Conservation (phyloP, 2,329 filamentous ascomycete species). For the Aureobasidium sp. region DNA sequence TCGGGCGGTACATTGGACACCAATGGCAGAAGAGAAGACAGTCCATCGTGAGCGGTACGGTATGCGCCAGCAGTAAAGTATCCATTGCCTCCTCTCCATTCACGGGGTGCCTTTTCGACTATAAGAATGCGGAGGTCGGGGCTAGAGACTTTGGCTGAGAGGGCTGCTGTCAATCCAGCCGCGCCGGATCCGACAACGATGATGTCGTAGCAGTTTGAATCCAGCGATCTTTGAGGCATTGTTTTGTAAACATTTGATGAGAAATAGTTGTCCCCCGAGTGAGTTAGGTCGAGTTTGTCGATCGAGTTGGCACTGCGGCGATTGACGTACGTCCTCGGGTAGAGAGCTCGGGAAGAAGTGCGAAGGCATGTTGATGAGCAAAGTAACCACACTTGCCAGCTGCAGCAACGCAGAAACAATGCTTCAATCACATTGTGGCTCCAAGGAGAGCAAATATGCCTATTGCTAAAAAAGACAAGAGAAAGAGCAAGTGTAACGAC, state of each 20-base stretch:
- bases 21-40: constrained; percentile 52
- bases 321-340: neutral
- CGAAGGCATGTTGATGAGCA: neutral
- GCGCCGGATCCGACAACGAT: constrained; percentile 58
- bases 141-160: constrained; percentile 44
- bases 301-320: neutral
- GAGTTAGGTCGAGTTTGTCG: no score
- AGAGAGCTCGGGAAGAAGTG: neutral
- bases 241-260: neutral
- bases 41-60: constrained; percentile 50
- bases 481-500: neutral
- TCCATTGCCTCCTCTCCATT: constrained; percentile 57
- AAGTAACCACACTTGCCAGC: neutral
- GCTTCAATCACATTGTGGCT: neutral
- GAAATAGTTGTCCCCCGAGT: no score
- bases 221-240: neutral
- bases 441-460: neutral
- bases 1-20: constrained; percentile 52
- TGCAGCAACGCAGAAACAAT: neutral
- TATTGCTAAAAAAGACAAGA: neutral
- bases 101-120: constrained; percentile 53
- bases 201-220: constrained; percentile 28
- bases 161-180: constrained; percentile 56
- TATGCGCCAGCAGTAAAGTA: constrained; percentile 62
- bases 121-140: constrained; percentile 40